Evolutionary conservation across 768 basidiomycete genomes (phyloP).

Genomic region (Tubosaeta sp.): DNA sequence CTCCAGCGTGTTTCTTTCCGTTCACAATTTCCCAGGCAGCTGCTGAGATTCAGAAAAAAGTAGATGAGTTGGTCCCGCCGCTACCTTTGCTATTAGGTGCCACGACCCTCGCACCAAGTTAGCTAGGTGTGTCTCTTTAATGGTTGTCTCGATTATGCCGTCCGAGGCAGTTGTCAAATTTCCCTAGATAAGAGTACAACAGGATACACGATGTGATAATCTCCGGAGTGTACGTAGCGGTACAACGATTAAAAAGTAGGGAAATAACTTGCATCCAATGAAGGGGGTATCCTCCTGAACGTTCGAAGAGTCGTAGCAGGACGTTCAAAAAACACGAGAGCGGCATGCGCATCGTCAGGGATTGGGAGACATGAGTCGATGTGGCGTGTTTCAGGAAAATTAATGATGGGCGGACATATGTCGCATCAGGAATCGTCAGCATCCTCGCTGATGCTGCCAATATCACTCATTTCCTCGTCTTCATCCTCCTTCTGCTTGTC

Average conservation of each 20-base stretch:
- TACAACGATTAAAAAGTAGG: slow-evolving; percentile 18
- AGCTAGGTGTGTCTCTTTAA: not conserved
- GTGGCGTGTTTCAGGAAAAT: slow-evolving; percentile 11
- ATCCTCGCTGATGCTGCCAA: slow-evolving; percentile 76
- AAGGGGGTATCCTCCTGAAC: slow-evolving; percentile 26
- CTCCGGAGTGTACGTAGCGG: slow-evolving; percentile 20
- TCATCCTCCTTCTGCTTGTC: slow-evolving; percentile 58
- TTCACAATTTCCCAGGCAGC: slow-evolving; percentile 47
- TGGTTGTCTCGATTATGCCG: no score
- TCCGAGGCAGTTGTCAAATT: slow-evolving; percentile 13
- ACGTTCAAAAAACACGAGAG: slow-evolving; percentile 14
- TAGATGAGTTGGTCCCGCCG: slow-evolving; percentile 60
- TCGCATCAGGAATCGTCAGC: slow-evolving; percentile 38
- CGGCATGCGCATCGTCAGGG: slow-evolving; percentile 10
- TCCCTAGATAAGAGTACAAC: slow-evolving; percentile 33
- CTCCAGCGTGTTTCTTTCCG: slow-evolving; percentile 1
- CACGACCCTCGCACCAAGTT: slow-evolving; percentile 26
- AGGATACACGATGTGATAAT: slow-evolving; percentile 16
- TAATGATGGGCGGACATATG: not conserved
- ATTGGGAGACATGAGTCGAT: slow-evolving; percentile 5
- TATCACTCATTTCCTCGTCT: slow-evolving; percentile 85
- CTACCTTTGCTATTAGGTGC: slow-evolving; percentile 28
- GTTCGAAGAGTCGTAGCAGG: slow-evolving; percentile 13
- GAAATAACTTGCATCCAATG: slow-evolving; percentile 15
- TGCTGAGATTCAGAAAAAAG: slow-evolving; percentile 69